These are phyloP conservation scores for Sporothrix globosa DNA, from an alignment of 2,329 filamentous ascomycete species.

Conservation along the genomic window DNA sequence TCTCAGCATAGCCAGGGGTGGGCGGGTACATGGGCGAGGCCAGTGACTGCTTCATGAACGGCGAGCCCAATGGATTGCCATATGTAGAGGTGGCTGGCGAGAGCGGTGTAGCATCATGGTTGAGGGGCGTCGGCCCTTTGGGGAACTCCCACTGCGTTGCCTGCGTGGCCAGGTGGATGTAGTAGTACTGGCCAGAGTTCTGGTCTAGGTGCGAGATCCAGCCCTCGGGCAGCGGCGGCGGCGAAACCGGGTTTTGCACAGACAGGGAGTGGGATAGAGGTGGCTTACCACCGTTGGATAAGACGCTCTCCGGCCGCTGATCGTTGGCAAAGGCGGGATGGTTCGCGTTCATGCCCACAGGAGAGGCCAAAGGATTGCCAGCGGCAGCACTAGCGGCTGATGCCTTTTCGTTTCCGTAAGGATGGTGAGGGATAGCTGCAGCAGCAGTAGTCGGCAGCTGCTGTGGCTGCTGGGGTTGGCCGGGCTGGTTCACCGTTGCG, in stretches of 20 bases:
- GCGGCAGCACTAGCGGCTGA: conserved; percentile 37
- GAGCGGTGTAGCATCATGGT: conserved; percentile 77
- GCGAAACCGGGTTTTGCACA: conserved; percentile 70
- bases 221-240: conserved; percentile 90
- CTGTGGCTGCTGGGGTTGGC: conserved; percentile 29
- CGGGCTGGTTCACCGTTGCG: conserved; percentile 27
- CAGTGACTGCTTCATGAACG: conserved; percentile 69
- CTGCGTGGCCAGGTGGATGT: conserved; percentile 93
- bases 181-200: conserved; percentile 97
- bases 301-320: conserved; percentile 54
- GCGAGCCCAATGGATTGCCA: conserved; percentile 72
- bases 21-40: conserved; percentile 82
- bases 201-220: conserved; percentile 98
- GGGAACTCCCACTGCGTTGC: conserved; percentile 99
- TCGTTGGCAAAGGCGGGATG: conserved; percentile 95
- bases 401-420: conserved; percentile 36
- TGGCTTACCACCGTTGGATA: conserved; percentile 50
- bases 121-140: conserved; percentile 88
- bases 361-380: conserved; percentile 47
- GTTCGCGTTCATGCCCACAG: conserved; percentile 61
- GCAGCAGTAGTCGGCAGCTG: conserved; percentile 30
- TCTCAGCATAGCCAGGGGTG: conserved; percentile 81
- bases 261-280: conserved; percentile 52
- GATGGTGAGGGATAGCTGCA: conserved; percentile 22
- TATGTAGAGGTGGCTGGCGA: conserved; percentile 81